These are phyloP conservation scores for Suillus cothurnatus DNA, from an alignment of 768 basidiomycete genomes.

Conservation along the genomic window DNA sequence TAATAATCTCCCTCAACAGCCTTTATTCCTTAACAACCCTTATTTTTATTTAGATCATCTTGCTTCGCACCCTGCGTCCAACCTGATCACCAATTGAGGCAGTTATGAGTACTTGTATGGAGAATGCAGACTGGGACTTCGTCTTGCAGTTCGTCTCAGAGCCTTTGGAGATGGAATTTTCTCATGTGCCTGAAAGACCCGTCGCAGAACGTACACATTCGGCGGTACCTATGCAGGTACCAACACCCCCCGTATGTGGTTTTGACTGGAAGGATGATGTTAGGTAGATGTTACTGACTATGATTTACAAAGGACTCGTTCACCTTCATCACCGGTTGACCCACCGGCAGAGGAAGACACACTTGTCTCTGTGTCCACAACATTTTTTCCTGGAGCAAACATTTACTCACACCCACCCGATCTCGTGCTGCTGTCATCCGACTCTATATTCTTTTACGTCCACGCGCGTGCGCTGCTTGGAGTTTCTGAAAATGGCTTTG, in stretches of 20 bases:
- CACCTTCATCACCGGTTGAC: constrained; percentile 33
- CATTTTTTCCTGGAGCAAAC: constrained; percentile 74
- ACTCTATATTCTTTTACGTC: constrained; percentile 85
- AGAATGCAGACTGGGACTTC: constrained; percentile 59
- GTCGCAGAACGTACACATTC: constrained; percentile 28
- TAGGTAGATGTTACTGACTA: constrained; percentile 13
- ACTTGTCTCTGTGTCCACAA: constrained; percentile 78
- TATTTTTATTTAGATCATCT: constrained; percentile 5
- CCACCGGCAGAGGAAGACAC: constrained; percentile 43
- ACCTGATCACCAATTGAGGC: not conserved
- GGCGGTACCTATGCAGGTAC: constrained; percentile 44
- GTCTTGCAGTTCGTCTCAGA: constrained; percentile 62
- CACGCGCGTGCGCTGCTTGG: constrained; percentile 60
- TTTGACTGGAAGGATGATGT: constrained; percentile 13
- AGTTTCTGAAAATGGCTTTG: constrained; percentile 67
- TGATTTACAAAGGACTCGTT: constrained; percentile 31
- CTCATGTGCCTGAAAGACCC: constrained; percentile 38
- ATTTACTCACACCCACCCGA: constrained; percentile 60
- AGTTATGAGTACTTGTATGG: constrained; percentile 32
- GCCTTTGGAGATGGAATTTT: constrained; percentile 37
- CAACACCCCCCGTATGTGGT: constrained; percentile 63
- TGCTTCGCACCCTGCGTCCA: not conserved
- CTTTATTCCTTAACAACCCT: not conserved
- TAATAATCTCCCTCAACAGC: not conserved
- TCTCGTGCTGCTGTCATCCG: constrained; percentile 65